These are phyloP conservation scores for Lathyrus tuberosus DNA, from an alignment of 306 rosid species.

Conservation along the genomic window DNA sequence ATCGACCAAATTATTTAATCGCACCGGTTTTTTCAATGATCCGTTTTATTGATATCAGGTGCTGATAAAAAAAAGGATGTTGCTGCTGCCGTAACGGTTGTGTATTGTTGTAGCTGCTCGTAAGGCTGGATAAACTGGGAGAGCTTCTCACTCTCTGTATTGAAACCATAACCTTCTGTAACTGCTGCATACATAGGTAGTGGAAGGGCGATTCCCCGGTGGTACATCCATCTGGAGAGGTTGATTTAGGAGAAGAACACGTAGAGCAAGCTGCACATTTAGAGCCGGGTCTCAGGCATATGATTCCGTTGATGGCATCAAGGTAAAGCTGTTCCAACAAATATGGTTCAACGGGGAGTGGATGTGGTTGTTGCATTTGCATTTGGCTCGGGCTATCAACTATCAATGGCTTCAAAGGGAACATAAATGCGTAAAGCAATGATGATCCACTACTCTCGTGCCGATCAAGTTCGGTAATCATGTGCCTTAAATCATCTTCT, in stretches of 20 bases:
- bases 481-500: conserved; percentile 75
- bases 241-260: conserved; percentile 70
- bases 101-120: not conserved
- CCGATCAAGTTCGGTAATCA: conserved; percentile 74
- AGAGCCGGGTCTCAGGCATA: conserved; percentile 31
- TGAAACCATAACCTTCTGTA: not conserved
- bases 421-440: conserved; percentile 65
- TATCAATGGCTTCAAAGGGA: conserved; percentile 49
- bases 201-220: conserved; percentile 31
- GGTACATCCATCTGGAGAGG: conserved; percentile 55
- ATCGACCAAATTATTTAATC: no score
- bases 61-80: no score
- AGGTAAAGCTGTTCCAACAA: conserved; percentile 66
- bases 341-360: conserved; percentile 39
- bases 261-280: conserved; percentile 40
- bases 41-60: no score
- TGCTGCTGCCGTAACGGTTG: conserved; percentile 12
- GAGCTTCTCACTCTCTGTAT: conserved; percentile 72
- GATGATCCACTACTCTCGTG: conserved; percentile 48
- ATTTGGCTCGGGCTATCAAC: conserved; percentile 36
- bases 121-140: conserved; percentile 54
- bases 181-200: not conserved
- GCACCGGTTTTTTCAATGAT: no score
- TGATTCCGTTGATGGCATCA: conserved; percentile 73
- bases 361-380: not conserved